Conservation (phyloP, 305 asterid species). For the Fraxinus paxiana region DNA sequence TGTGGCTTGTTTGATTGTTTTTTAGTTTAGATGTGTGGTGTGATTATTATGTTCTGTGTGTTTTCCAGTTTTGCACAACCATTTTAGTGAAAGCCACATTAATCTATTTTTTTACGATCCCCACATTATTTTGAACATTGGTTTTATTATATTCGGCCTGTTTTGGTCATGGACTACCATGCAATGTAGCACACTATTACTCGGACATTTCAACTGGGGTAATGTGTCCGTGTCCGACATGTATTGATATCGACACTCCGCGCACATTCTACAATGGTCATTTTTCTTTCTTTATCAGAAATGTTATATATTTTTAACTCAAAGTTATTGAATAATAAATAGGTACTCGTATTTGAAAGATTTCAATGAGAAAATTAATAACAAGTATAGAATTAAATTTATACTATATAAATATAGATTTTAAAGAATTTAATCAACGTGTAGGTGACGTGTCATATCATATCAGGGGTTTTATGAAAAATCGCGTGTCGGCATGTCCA, state of each 20-base stretch:
- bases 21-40: constrained; percentile 5
- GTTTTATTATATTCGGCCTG: background rate
- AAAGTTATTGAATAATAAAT: too few relatives aligned
- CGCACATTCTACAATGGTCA: background rate
- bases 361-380: too few relatives aligned
- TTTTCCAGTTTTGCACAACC: background rate
- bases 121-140: background rate
- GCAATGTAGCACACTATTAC: background rate
- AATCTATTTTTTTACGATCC: background rate
- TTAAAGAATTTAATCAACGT: too few relatives aligned
- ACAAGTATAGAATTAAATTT: background rate
- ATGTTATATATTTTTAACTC: too few relatives aligned
- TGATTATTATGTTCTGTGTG: background rate
- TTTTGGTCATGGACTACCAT: background rate
- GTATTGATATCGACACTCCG: background rate
- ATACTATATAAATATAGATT: background rate
- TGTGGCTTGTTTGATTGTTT: background rate
- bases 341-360: background rate
- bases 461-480: background rate
- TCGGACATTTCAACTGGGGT: background rate
- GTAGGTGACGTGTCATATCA: too few relatives aligned
- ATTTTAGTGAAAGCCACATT: background rate
- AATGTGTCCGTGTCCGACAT: background rate
- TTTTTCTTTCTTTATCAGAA: too few relatives aligned
- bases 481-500: background rate